Evolutionary conservation across 805 yeast genomes (phyloP), one percentile per base, ranked within the genome.

Genomic region (Metschnikowia henanensis): DNA sequence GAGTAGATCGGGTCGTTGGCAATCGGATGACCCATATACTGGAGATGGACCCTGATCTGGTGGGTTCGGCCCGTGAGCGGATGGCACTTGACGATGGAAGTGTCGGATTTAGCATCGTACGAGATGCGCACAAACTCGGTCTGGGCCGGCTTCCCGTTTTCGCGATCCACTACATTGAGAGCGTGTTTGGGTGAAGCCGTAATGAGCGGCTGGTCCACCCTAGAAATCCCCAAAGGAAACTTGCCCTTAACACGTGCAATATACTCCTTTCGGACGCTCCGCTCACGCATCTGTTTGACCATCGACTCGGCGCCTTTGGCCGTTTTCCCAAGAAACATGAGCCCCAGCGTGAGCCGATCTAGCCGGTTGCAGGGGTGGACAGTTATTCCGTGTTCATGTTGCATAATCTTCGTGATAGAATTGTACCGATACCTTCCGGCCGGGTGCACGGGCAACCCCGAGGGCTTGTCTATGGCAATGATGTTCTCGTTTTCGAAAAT

Each of bases 361-460:
- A 94, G 70, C 47, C 99, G 72, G 62, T 91, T 91, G 59, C 97
- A 89, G 12, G 76, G 70, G 59, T 90, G 96, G 1, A 85, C 92
- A 2, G 68, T 65, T 32, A 76, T 68, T 1, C 83, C 84, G 46
- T 73, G 61, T 55, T 91, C 95, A 42, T 80, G 79, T 61, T 87
- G 83, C 52, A 94, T 64, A 4, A 89, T 79, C 61, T 83, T 84
- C 9, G 95, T 87, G 17, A 88, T 77, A 0, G 95, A 80, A 60
- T 83, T 79, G 64, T 80, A 80, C 59, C 94, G 59, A 72, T 83
- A 81, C 50, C 91, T 67, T 0, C 98, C 99, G 0, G 97, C 85
- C 3, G 99, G 98, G 61, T 94, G 99, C 0, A 88, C 96, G 0
- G 99, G 97, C 2, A 94, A 76, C 0, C 99, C 97, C 4, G 94